Conservation (phyloP, 805 yeast genomes). For the Priceomyces haplophilus region DNA sequence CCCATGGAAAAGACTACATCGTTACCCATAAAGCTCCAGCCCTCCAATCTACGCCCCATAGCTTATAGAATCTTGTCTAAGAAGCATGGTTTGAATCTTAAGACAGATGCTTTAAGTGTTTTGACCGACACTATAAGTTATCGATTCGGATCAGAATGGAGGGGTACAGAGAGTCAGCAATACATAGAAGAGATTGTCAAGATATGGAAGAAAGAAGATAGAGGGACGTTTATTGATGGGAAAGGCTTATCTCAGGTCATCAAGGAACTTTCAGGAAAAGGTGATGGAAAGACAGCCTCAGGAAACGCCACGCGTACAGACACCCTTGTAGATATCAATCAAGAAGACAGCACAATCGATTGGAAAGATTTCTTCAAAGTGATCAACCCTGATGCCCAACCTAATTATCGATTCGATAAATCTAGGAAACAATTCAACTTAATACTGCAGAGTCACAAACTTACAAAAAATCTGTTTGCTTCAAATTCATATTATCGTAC, state of each 20-base stretch:
- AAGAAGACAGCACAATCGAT: constrained; percentile 32
- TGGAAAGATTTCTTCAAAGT: constrained; percentile 75
- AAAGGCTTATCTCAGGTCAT: constrained; percentile 62
- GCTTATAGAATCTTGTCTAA: constrained; percentile 89
- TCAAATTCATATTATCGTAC: constrained; percentile 43
- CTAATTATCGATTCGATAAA: constrained; percentile 59
- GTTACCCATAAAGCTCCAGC: constrained; percentile 74
- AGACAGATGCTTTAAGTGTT: constrained; percentile 74
- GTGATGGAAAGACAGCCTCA: constrained; percentile 1
- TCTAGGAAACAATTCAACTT: constrained; percentile 59
- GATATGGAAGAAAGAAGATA: constrained; percentile 84
- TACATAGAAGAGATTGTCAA: constrained; percentile 76
- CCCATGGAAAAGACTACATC: constrained; percentile 16
- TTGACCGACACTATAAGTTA: constrained; percentile 75
- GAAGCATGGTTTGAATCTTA: constrained; percentile 87
- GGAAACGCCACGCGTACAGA: constrained; percentile 21
- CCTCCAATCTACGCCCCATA: constrained; percentile 82
- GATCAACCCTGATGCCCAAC: constrained; percentile 63
- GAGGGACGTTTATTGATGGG: constrained; percentile 83
- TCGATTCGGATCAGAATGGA: constrained; percentile 85
- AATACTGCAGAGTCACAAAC: constrained; percentile 7
- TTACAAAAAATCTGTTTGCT: constrained; percentile 17
- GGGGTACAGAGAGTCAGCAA: constrained; percentile 57
- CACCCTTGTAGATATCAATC: constrained; percentile 17
- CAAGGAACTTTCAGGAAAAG: constrained; percentile 41